Evolutionary conservation across 2,329 filamentous ascomycete species (phyloP), one percentile per base, ranked within the genome.

Genomic region (Colletotrichum orbiculare): DNA sequence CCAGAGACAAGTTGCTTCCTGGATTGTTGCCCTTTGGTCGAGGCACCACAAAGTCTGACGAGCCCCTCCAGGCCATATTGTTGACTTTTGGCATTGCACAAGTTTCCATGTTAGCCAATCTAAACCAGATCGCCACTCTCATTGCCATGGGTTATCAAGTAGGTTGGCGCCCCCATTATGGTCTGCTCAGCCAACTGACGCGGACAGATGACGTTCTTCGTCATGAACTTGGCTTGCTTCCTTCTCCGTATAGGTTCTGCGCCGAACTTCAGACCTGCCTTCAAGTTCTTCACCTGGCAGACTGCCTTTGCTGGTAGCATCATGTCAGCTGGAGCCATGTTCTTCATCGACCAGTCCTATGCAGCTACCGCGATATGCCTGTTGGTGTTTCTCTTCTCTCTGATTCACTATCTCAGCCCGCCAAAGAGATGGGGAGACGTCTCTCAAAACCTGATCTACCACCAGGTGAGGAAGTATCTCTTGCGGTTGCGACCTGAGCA

Each of bases 391-490:
- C 81, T 97, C 2, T 97, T 97, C 74, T 77, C 94, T 13, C 78
- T 96, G 39, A 96, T 97, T 35, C 93, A 97, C 73, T 97, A 95
- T 70, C 89, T 91, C 1, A 91, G 91, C 38, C 92, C 92, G 1
- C 93, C 93, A 0, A 97, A 96, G 73, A 87, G 91, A 41, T 97
- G 93, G 93, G 93, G 93, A 1, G 93, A 96, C 75, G 93, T 97
- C 15, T 94, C 91, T 8, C 93, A 97, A 71, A 94, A 92, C 71
- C 80, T 97, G 66, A 96, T 97, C 56, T 97, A 96, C 72, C 67
- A 87, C 67, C 93, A 97, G 79, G 93, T 96, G 12, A 87, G 93
- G 65, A 97, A 97, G 72, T 96, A 97, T 72, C 79, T 97, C 37
- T 81, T 97, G 37, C 88, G 93, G n/a, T 81, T 97, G 37, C 89